Base-by-base conservation (phyloP, 2,329 filamentous ascomycete species). In the Fusarium lateritium region DNA sequence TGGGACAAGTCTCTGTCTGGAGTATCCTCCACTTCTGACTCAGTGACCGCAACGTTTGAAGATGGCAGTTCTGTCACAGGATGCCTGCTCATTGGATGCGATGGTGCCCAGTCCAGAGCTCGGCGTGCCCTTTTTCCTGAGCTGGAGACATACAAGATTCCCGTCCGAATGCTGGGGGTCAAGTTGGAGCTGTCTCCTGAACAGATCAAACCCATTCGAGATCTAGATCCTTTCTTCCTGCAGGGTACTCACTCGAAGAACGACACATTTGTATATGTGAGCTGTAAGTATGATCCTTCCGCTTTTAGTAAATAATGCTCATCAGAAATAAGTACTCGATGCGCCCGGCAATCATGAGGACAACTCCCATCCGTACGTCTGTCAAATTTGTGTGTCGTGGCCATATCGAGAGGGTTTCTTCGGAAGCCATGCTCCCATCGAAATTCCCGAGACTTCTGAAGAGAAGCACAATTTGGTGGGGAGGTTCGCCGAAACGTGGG, bases 301-400 rank as follows among this genome's bases (percentile, higher is more conserved):
- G 3, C 6, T 17, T n/a, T n/a, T 1, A 11, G 6, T 3, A 3
- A 6, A 3, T 1, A 7, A 28, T 31, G 14, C 38, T 38, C 0
- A 51, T 13, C 14, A 36, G 11, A 0, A 13, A 1, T 2, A 55
- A 86, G 82, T 86, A 19, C 80, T 88, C 5, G 82, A 86, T 46
- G 82, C 82, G 0, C 85, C 86, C 0, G 78, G 78, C 10, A 85
- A 84, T 56, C 76, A 77, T 8, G 59, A 76, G 6, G 69, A 75
- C 4, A 73, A 56, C 15, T 65, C 56, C 0, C 78, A 80, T 40
- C 75, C 75, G 3, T 86, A 85, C 63, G 78, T 77, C 14, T 82
- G 80, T 61, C 85, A 88, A 71, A 77, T 88, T 14, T 81, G 85
- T 34, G 69, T 85, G 15, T 86, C 85, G 2, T 89, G 86, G 86